These are phyloP conservation scores for Ustilago xerochloae DNA, from an alignment of 1,284 basidiomycete genomes.

Conservation along the genomic window DNA sequence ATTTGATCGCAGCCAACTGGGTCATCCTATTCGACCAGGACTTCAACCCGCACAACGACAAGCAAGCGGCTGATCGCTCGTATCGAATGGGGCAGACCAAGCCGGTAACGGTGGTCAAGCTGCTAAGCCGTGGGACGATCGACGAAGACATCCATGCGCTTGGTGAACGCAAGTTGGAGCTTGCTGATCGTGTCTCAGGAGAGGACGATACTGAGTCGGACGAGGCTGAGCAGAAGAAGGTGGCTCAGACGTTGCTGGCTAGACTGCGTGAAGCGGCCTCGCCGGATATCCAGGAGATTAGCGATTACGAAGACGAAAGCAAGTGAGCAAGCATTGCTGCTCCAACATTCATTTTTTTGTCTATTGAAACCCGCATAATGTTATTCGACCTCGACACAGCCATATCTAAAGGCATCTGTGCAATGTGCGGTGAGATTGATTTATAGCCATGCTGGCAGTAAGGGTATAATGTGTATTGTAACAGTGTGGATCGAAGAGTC, in stretches of 20 bases:
- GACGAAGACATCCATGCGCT: conserved; percentile 71
- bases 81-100: conserved; percentile 97
- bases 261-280: conserved; percentile 46
- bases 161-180: conserved; percentile 58
- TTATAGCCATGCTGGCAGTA: background rate
- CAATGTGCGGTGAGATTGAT: background rate
- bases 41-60: conserved; percentile 76
- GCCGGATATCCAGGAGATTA: conserved; percentile 31
- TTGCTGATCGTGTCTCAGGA: conserved; percentile 63
- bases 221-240: conserved; percentile 50
- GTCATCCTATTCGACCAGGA: conserved; percentile 86
- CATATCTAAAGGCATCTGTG: no score
- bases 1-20: conserved; percentile 76
- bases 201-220: conserved; percentile 55
- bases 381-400: background rate
- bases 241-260: conserved; percentile 51
- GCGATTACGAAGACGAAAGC: conserved; percentile 19
- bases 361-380: background rate
- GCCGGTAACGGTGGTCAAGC: conserved; percentile 87
- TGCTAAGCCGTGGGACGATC: conserved; percentile 91
- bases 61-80: conserved; percentile 95
- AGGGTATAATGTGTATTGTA: background rate
- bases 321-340: background rate
- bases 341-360: background rate
- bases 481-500: no score